Conservation (phyloP, 768 basidiomycete genomes). For the Leccinum subgranulosum region DNA sequence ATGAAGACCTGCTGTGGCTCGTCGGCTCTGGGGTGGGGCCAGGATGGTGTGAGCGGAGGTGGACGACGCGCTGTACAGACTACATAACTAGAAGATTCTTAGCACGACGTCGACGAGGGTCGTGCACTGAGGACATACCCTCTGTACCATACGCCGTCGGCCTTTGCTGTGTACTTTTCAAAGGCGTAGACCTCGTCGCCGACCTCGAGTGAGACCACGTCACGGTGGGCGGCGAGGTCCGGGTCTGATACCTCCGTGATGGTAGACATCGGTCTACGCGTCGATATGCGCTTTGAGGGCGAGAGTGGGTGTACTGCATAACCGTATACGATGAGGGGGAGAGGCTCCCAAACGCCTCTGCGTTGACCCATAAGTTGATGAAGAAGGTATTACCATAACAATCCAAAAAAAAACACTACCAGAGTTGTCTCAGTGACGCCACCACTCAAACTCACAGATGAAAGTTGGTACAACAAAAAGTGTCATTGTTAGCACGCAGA, state of each 20-base stretch:
- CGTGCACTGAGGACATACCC: constrained; percentile 60
- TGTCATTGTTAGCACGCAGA: not conserved
- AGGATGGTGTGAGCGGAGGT: constrained; percentile 56
- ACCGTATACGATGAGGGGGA: constrained; percentile 80
- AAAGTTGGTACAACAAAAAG: constrained; percentile 14
- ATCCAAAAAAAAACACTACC: no score
- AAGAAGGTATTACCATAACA: constrained; percentile 10
- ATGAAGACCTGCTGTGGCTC: constrained; percentile 88
- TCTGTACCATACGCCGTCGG: constrained; percentile 86
- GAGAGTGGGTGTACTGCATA: constrained; percentile 85
- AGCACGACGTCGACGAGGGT: not conserved
- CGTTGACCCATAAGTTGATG: constrained; percentile 24
- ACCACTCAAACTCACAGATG: no score
- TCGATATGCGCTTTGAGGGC: constrained; percentile 62
- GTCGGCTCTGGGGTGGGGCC: constrained; percentile 70
- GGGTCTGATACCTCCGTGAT: constrained; percentile 51
- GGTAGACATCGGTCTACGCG: constrained; percentile 38
- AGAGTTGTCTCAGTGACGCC: no score
- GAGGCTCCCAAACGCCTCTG: constrained; percentile 58
- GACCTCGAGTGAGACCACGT: constrained; percentile 85
- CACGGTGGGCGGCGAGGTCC: constrained; percentile 62
- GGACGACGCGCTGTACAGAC: constrained; percentile 72
- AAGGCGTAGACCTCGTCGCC: constrained; percentile 98
- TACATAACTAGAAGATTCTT: constrained; percentile 60
- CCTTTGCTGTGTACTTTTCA: constrained; percentile 81